Base-by-base conservation (phyloP, 768 basidiomycete genomes). In the Russula sp. region DNA sequence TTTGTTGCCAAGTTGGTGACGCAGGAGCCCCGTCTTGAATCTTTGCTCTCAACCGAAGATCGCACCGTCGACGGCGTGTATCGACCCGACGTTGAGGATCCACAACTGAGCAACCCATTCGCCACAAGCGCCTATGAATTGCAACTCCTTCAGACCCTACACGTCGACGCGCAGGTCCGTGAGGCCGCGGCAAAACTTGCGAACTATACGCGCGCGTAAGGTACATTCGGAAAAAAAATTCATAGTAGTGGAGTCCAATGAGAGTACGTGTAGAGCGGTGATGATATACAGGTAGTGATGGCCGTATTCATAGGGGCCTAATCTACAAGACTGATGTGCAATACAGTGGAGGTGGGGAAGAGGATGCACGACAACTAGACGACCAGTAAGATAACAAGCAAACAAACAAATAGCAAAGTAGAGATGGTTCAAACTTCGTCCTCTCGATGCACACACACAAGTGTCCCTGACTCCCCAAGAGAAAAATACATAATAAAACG, bases 101-200 rank as follows among this genome's bases (percentile, higher is more conserved):
- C 94, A 51, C 87, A 92, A 69, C 76, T 93, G 35, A 82, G 81
- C 68, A 83, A 86, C 72, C 82, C 92, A 39, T 92, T 96, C 70
- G 89, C 85, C 51, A 86, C 91, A 36, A 88, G 83, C 48, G 87
- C 93, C 68, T 98, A 86, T 82, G 97, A 99, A 75, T 74, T 95
- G 59, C 75, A 86, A 64, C 73, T 87, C 61, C 79, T 90, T 53
- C 76, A 77, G 65, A 72, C 74, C 66, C 76, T 75, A 36, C 85
- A 91, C 71, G 82, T 78, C 70, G 89, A 95, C 73, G 74, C 79
- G 68, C 74, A 76, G 56, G 87, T 97, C 8, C 77, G 89, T 64
- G 78, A 77, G 51, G 86, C 82, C 67, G 93, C 92, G 55, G 74
- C 68, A 54, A 81, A 78, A 67, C 74, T 91, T 64, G 73, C 82